These are phyloP conservation scores for Eutrema japonicum DNA, from an alignment of 345 rosid species.

Conservation along the genomic window DNA sequence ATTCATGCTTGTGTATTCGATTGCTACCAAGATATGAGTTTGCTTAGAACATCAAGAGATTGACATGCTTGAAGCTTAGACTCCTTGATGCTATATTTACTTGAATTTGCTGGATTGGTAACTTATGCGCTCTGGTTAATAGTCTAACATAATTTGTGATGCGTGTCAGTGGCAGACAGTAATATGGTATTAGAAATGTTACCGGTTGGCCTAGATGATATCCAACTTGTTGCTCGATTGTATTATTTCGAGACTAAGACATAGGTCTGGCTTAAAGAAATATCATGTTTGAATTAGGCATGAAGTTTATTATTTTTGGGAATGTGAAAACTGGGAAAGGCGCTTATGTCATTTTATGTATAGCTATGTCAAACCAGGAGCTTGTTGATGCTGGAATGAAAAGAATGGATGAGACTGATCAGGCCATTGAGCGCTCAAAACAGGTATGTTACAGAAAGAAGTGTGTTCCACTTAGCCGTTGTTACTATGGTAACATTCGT, in stretches of 20 bases:
- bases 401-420: slow-evolving; percentile 98
- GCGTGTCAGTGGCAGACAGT: slow-evolving; percentile 8
- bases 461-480: slow-evolving; percentile 17
- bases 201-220: slow-evolving; percentile 11
- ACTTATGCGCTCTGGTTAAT: slow-evolving; percentile 5
- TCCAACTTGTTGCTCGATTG: not conserved
- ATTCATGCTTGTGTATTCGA: slow-evolving; percentile 8
- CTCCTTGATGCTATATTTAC: slow-evolving; percentile 14
- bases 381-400: slow-evolving; percentile 76
- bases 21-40: slow-evolving; percentile 12
- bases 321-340: not conserved
- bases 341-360: slow-evolving; percentile 29
- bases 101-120: slow-evolving; percentile 19
- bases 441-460: slow-evolving; percentile 50
- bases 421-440: slow-evolving; percentile 90
- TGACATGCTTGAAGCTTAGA: slow-evolving; percentile 13
- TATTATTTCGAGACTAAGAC: not conserved
- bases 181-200: not conserved
- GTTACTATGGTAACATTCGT: slow-evolving; percentile 30
- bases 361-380: slow-evolving; percentile 96
- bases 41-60: not conserved
- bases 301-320: slow-evolving; percentile 8
- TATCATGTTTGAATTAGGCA: not conserved
- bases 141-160: slow-evolving; percentile 4
- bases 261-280: slow-evolving; percentile 5